These are phyloP conservation scores for Metschnikowia lochheadii DNA, from an alignment of 805 yeast species.

Conservation along the genomic window DNA sequence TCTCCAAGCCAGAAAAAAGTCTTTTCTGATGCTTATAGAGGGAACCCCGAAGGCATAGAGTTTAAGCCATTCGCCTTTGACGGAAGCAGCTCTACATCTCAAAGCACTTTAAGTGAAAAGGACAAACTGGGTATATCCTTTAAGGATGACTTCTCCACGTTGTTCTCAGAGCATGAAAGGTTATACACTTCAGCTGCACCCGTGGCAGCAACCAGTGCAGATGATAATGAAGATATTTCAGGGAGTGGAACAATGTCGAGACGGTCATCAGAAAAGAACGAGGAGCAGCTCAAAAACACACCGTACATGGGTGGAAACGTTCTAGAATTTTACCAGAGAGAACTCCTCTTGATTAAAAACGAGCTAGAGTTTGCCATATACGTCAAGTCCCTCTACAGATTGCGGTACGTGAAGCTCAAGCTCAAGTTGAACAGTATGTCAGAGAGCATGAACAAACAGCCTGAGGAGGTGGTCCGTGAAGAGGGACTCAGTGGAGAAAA, in stretches of 20 bases:
- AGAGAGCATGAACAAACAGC: slow-evolving; percentile 4
- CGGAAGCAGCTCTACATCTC: slow-evolving; percentile 1
- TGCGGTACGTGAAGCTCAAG: slow-evolving; percentile 14
- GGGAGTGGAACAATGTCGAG: not conserved
- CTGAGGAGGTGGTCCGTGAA: slow-evolving; percentile 7
- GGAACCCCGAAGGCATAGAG: not conserved
- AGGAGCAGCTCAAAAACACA: not conserved
- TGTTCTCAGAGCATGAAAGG: slow-evolving; percentile 31
- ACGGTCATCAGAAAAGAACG: not conserved
- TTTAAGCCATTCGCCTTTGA: slow-evolving; percentile 12
- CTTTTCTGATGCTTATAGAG: not conserved
- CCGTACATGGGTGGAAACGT: slow-evolving; percentile 16
- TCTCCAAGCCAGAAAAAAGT: not conserved
- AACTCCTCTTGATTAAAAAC: slow-evolving; percentile 51
- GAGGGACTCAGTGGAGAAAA: slow-evolving; percentile 3
- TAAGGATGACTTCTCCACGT: slow-evolving; percentile 17
- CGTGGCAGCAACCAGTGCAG: not conserved
- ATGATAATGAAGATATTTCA: not conserved
- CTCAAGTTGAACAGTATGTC: slow-evolving; percentile 8
- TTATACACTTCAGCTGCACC: slow-evolving; percentile 20
- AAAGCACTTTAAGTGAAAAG: not conserved
- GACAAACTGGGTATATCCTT: not conserved
- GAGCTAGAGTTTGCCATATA: slow-evolving; percentile 59
- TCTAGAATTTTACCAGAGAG: slow-evolving; percentile 52
- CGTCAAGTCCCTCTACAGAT: slow-evolving; percentile 39